Percentiles rank a stretch among this genome's conserved stretches.
Conservation (phyloP, 2,329 filamentous ascomycete genomes). For the Xylaria sp. region DNA sequence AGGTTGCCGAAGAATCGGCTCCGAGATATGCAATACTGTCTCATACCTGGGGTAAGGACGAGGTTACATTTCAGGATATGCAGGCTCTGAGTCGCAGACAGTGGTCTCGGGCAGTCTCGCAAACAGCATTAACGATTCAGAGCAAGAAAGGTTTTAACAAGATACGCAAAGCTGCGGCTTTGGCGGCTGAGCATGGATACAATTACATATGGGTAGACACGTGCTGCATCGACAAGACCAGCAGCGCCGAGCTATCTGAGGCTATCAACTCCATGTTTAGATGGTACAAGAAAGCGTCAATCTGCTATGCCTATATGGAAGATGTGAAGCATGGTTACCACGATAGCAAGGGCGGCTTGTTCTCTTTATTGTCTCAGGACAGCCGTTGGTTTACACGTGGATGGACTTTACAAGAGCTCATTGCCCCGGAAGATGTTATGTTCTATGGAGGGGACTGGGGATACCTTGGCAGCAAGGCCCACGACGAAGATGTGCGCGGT, state of each 20-base stretch:
- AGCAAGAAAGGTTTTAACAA: constrained; percentile 34
- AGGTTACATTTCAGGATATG: constrained; percentile 32
- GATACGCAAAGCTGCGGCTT: constrained; percentile 25
- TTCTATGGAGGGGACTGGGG: constrained; percentile 30
- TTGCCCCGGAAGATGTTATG: constrained; percentile 34
- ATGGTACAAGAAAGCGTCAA: constrained; percentile 29
- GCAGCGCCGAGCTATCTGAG: constrained; percentile 35
- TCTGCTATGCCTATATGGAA: constrained; percentile 35
- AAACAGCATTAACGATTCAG: constrained; percentile 20
- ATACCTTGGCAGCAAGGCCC: constrained; percentile 31
- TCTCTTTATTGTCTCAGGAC: constrained; percentile 15
- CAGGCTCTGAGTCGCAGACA: constrained; percentile 16
- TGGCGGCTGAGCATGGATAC: constrained; percentile 29
- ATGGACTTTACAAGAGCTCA: constrained; percentile 34
- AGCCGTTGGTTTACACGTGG: constrained; percentile 34
- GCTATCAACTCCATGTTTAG: constrained; percentile 33
- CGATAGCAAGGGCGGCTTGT: constrained; percentile 3
- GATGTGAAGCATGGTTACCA: constrained; percentile 23
- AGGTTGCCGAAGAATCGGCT: constrained; percentile 20
- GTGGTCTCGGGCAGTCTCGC: constrained; percentile 18
- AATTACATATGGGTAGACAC: constrained; percentile 34
- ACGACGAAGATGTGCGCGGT: constrained; percentile 22
- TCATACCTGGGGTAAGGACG: constrained; percentile 31
- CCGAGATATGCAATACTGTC: constrained; percentile 33
- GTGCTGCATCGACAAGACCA: constrained; percentile 36